Evolutionary conservation across 306 rosid genomes (phyloP).

Genomic region (Notholithocarpus densiflorus): DNA sequence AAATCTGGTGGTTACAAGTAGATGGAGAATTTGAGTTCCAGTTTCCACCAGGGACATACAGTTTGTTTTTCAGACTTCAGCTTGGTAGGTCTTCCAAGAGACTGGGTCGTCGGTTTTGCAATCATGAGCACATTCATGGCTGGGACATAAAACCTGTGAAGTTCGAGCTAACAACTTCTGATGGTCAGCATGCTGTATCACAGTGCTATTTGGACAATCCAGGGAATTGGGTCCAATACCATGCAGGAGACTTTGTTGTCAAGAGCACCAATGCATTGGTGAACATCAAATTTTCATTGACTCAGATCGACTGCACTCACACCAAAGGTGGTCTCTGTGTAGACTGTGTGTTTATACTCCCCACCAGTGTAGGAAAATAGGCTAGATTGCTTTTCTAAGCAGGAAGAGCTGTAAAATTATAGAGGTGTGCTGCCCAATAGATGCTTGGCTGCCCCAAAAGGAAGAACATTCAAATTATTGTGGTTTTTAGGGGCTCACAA

Average conservation of each 20-base stretch:
- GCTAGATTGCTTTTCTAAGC: constrained; percentile 29
- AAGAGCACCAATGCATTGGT: constrained; percentile 39
- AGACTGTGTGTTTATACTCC: constrained; percentile 65
- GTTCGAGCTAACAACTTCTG: constrained; percentile 67
- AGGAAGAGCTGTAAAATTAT: constrained; percentile 23
- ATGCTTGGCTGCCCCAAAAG: background rate
- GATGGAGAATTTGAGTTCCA: constrained; percentile 75
- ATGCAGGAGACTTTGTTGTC: constrained; percentile 67
- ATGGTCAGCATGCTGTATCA: constrained; percentile 55
- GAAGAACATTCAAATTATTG: background rate
- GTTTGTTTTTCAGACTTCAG: constrained; percentile 67
- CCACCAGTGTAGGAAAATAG: constrained; percentile 28
- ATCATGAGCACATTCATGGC: constrained; percentile 67
- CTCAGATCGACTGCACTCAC: constrained; percentile 92
- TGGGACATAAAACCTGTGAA: constrained; percentile 78
- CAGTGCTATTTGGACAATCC: constrained; percentile 59
- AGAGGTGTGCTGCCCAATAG: background rate
- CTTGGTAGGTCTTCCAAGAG: constrained; percentile 70
- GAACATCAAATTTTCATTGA: constrained; percentile 65
- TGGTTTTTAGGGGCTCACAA: background rate
- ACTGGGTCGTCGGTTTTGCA: constrained; percentile 67
- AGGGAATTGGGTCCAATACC: constrained; percentile 69
- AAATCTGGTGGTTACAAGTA: constrained; percentile 94
- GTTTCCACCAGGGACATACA: constrained; percentile 66
- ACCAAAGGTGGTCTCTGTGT: constrained; percentile 90